Conservation (phyloP, 768 basidiomycete species). For the Mycena kentingensis region DNA sequence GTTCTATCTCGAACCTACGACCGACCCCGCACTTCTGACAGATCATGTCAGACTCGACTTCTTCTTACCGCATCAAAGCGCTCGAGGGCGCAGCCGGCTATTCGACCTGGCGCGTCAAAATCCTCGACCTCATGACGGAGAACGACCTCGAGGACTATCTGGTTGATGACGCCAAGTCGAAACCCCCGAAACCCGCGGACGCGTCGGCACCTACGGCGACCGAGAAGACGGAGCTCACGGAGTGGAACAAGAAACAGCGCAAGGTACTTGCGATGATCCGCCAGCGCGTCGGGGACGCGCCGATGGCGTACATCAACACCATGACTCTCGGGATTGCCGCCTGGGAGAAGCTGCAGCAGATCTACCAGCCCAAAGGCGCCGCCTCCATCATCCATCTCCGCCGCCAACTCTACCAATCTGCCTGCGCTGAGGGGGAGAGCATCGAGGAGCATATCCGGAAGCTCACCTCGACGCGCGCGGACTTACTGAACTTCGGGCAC, state of each 20-base stretch:
- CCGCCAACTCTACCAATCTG: conserved; percentile 28
- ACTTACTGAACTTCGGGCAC: conserved; percentile 22
- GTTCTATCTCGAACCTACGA: no score
- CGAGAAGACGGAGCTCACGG: no score
- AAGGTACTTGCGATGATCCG: conserved; percentile 33
- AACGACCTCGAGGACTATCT: conserved; percentile 11
- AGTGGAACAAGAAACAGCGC: conserved; percentile 28
- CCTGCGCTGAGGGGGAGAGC: conserved; percentile 32
- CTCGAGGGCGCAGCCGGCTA: conserved; percentile 18
- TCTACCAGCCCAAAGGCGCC: no score
- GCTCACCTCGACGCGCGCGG: conserved; percentile 28
- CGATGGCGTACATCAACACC: conserved; percentile 21
- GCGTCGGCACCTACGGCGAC: no score
- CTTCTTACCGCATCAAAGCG: conserved; percentile 16
- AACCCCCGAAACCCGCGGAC: no score
- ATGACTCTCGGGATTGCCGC: conserved; percentile 31
- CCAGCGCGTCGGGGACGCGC: conserved; percentile 31
- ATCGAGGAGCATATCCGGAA: no score
- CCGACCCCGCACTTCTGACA: no score
- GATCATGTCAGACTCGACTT: no score
- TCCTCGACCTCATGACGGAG: conserved; percentile 23
- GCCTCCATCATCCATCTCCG: conserved; percentile 27
- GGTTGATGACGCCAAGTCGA: no score
- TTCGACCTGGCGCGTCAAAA: conserved; percentile 20
- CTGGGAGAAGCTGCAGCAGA: conserved; percentile 30